phyloP scores from a whole-genome alignment of 805 yeast genomes.

The Isabelozyma heimii region DNA sequence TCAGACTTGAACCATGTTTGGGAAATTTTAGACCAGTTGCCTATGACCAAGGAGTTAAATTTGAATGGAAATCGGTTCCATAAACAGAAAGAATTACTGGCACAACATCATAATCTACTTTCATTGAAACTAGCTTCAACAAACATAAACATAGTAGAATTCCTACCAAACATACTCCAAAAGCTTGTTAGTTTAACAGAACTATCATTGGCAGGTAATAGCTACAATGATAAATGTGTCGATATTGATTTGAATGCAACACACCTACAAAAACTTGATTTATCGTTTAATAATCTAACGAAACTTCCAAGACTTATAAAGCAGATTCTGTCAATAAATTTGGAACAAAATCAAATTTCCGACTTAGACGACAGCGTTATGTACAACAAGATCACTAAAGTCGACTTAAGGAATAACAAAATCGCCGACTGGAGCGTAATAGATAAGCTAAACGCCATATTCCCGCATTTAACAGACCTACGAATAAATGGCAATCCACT shows the following conservation, averaged over 20 bases:
- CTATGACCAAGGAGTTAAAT: constrained; percentile 39
- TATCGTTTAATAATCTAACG: constrained; percentile 42
- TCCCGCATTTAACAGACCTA: constrained; percentile 45
- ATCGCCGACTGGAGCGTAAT: constrained; percentile 48
- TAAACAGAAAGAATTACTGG: not conserved
- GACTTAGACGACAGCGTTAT: constrained; percentile 1
- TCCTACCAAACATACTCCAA: constrained; percentile 14
- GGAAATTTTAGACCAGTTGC: constrained; percentile 32
- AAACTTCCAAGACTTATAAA: constrained; percentile 21
- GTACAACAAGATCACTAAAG: not conserved
- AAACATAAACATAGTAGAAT: constrained; percentile 8
- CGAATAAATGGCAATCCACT: constrained; percentile 56
- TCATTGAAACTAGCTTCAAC: constrained; percentile 27
- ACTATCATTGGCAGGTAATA: constrained; percentile 34
- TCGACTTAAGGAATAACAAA: constrained; percentile 55
- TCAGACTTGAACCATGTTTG: constrained; percentile 36
- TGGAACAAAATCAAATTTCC: constrained; percentile 35
- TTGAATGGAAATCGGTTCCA: constrained; percentile 54
- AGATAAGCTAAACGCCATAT: constrained; percentile 27
- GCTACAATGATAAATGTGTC: constrained; percentile 16
- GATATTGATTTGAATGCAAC: constrained; percentile 5
- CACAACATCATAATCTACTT: constrained; percentile 8
- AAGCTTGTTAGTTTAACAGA: constrained; percentile 38
- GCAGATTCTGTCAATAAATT: constrained; percentile 20
- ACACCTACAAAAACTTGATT: constrained; percentile 14